Percentiles rank a stretch among this genome's conserved stretches.
Evolutionary conservation across 169 alveolate species (phyloP).

Genomic region (Plasmodium billcollinsi): DNA sequence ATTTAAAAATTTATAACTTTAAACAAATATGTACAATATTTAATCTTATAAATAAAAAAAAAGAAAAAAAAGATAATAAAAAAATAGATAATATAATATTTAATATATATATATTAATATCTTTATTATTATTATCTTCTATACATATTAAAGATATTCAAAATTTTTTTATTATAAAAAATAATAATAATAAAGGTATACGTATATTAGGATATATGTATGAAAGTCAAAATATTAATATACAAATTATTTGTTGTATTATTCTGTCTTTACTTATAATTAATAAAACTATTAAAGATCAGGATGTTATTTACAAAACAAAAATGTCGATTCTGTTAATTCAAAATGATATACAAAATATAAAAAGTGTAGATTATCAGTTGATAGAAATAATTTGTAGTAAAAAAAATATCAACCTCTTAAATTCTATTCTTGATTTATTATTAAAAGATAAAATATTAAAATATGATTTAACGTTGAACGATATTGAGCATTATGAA

Average conservation of each 20-base stretch:
- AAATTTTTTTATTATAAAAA: conserved; percentile 35
- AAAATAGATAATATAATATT: conserved; percentile 14
- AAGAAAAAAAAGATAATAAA: conserved; percentile 21
- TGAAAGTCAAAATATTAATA: conserved; percentile 53
- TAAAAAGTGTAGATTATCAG: conserved; percentile 58
- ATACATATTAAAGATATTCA: conserved; percentile 55
- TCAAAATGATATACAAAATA: conserved; percentile 45
- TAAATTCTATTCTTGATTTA: conserved; percentile 11
- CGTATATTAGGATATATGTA: conserved; percentile 49
- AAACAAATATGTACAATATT: conserved; percentile 45
- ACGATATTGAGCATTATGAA: conserved; percentile 11
- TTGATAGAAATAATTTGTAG: conserved; percentile 70
- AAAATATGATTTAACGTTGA: conserved; percentile 1
- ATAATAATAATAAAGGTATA: conserved; percentile 37
- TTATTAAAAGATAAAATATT: conserved; percentile 22
- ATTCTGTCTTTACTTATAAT: conserved; percentile 37
- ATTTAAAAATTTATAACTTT: conserved; percentile 23
- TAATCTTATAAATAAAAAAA: conserved; percentile 16
- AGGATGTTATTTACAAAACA: conserved; percentile 41
- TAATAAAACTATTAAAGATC: conserved; percentile 42
- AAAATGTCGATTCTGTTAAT: conserved; percentile 56
- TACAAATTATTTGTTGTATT: conserved; percentile 67
- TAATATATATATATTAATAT: conserved; percentile 34
- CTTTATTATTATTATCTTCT: conserved; percentile 41
- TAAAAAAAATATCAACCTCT: conserved; percentile 32